Percentiles rank a stretch among this genome's conserved stretches.
Evolutionary conservation across 495 filamentous ascomycete species (phyloP).

Genomic region (Pyrenula massariospora): DNA sequence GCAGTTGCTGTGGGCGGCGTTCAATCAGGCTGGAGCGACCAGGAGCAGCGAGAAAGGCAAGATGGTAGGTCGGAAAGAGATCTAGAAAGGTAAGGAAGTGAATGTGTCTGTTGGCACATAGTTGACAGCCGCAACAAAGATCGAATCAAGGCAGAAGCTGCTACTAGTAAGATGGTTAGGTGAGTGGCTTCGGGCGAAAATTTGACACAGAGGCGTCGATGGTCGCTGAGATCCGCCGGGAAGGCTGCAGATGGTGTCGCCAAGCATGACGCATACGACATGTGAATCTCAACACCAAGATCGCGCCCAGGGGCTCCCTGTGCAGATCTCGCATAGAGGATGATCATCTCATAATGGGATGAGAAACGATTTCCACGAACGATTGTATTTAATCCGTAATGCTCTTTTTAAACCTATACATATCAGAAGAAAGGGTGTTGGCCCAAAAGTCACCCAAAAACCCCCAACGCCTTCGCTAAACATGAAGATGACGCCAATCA

Average conservation of each 20-base stretch:
- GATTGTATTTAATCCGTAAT: too few species aligned
- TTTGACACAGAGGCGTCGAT: neutral
- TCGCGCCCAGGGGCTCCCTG: neutral
- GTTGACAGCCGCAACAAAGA: neutral
- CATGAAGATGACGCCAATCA: too few species aligned
- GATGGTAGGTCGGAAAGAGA: neutral
- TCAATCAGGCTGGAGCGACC: neutral
- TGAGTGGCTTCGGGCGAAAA: neutral
- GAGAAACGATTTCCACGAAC: too few species aligned
- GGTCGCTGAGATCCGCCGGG: neutral
- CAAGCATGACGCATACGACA: neutral
- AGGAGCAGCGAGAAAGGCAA: neutral
- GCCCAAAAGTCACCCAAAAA: too few species aligned
- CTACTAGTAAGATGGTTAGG: neutral
- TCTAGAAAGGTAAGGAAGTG: neutral
- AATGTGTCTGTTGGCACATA: neutral
- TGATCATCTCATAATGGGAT: too few species aligned
- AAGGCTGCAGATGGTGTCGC: too few species aligned
- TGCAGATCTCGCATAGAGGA: neutral
- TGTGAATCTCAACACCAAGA: neutral
- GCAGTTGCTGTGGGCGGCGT: neutral
- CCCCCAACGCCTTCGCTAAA: too few species aligned
- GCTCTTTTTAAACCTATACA: too few species aligned
- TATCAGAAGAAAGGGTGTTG: too few species aligned
- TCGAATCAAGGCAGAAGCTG: neutral